A percentile compares a stretch with the other conserved stretches of the same genome.
Evolutionary conservation across 1,284 basidiomycete genomes (phyloP).

Genomic region (Kalmanozyma brasiliensis): DNA sequence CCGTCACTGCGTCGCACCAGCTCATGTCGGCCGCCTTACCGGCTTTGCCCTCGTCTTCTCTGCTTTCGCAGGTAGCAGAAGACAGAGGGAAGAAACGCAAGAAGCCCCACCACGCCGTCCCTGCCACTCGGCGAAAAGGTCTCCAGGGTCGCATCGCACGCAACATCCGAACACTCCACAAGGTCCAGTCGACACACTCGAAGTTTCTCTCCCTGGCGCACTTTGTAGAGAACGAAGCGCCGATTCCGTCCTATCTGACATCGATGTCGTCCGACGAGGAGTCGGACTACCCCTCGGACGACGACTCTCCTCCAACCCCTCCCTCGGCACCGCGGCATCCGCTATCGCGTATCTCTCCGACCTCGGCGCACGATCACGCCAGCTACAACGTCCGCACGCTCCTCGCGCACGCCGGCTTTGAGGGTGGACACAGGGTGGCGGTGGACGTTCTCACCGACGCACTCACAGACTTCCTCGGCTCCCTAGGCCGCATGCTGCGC

Average conservation of each 20-base stretch:
- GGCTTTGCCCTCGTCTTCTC: slow-evolving; percentile 29
- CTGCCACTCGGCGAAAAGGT: slow-evolving; percentile 47
- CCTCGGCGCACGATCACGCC: slow-evolving; percentile 46
- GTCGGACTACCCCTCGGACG: slow-evolving; percentile 52
- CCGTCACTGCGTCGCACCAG: slow-evolving; percentile 44
- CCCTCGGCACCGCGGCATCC: slow-evolving; percentile 10
- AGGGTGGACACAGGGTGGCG: slow-evolving; percentile 69
- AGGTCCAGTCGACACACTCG: slow-evolving; percentile 59
- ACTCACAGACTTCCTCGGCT: slow-evolving; percentile 81
- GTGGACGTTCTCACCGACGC: slow-evolving; percentile 84
- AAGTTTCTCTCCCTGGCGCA: slow-evolving; percentile 60
- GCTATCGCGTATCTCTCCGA: slow-evolving; percentile 22
- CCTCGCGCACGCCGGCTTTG: slow-evolving; percentile 64
- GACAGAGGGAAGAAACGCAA: slow-evolving; percentile 15
- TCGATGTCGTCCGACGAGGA: slow-evolving; percentile 59
- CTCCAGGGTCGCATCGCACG: slow-evolving; percentile 51
- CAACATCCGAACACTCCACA: slow-evolving; percentile 59
- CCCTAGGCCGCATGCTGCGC: slow-evolving; percentile 85
- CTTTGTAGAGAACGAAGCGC: slow-evolving; percentile 59
- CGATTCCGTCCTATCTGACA: slow-evolving; percentile 59
- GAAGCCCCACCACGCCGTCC: slow-evolving; percentile 33
- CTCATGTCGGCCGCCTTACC: slow-evolving; percentile 50
- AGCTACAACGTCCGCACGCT: slow-evolving; percentile 50
- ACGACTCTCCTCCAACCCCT: slow-evolving; percentile 16
- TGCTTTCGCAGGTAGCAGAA: not conserved